phyloP scores from a whole-genome alignment of 176 grass and related monocot species.

The Cenchrus fungigraminus region DNA sequence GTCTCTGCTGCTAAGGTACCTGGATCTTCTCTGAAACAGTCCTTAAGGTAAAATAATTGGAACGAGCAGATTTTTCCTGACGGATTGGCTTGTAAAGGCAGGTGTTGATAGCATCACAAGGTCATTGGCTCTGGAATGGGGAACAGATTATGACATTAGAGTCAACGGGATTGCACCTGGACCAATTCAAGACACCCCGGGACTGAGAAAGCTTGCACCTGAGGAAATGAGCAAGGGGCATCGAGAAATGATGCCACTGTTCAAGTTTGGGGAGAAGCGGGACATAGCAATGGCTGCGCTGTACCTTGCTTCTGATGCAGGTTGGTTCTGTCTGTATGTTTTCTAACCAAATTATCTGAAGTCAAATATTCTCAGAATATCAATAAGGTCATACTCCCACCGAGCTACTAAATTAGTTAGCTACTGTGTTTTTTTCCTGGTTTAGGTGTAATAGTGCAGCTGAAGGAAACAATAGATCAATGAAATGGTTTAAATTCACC shows the following conservation, averaged over 20 bases:
- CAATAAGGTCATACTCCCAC: not conserved
- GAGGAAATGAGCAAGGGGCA: constrained; percentile 67
- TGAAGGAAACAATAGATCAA: not conserved
- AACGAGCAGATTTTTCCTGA: constrained; percentile 27
- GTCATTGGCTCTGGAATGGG: constrained; percentile 96
- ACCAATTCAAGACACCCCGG: constrained; percentile 79
- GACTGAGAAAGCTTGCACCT: constrained; percentile 90
- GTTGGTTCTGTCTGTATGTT: constrained; percentile 29
- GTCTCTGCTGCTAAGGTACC: constrained; percentile 90
- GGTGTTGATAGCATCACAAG: constrained; percentile 96
- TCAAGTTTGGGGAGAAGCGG: constrained; percentile 75
- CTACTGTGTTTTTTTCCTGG: not conserved
- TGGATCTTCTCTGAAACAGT: not conserved
- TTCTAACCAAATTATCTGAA: not conserved
- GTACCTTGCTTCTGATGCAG: constrained; percentile 95
- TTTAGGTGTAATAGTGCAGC: not conserved
- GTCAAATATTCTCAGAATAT: not conserved
- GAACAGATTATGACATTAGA: constrained; percentile 94
- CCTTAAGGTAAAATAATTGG: not conserved
- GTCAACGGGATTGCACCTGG: constrained; percentile 95
- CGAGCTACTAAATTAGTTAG: not conserved
- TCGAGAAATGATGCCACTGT: constrained; percentile 63
- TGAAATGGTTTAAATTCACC: not conserved
- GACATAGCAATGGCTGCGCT: constrained; percentile 93
- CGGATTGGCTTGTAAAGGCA: constrained; percentile 51